phyloP scores from a whole-genome alignment of 2,329 filamentous ascomycete species.

The Ceratocystis destructans region DNA sequence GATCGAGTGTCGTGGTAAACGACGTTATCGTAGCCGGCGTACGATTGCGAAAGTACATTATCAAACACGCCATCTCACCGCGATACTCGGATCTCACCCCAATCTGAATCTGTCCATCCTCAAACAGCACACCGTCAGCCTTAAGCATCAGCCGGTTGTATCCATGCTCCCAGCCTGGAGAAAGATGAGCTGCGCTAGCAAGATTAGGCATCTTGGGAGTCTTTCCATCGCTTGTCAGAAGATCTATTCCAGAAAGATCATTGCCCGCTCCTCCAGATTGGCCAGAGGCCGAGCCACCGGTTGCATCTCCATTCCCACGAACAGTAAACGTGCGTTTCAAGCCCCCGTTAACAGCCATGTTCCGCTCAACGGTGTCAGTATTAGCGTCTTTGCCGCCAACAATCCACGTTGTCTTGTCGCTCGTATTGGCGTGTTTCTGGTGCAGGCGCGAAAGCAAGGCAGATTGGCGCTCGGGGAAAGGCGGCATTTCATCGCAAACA shows the following conservation, averaged over 20 bases:
- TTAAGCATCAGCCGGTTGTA: conserved; percentile 70
- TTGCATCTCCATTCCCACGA: conserved; percentile 36
- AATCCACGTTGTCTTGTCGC: conserved; percentile 93
- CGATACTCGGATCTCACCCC: conserved; percentile 89
- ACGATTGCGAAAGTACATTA: conserved; percentile 93
- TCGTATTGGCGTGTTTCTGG: conserved; percentile 84
- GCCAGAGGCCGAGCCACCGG: conserved; percentile 25
- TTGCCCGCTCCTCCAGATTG: conserved; percentile 28
- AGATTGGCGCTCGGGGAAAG: conserved; percentile 88
- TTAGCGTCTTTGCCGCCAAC: conserved; percentile 96
- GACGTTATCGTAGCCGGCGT: conserved; percentile 71
- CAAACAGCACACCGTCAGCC: conserved; percentile 79
- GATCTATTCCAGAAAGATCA: conserved; percentile 68
- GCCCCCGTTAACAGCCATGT: conserved; percentile 64
- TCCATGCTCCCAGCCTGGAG: conserved; percentile 85
- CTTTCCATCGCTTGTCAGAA: conserved; percentile 49
- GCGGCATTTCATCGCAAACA: conserved; percentile 96
- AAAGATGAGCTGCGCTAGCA: conserved; percentile 81
- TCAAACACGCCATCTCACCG: conserved; percentile 86
- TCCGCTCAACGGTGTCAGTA: conserved; percentile 62
- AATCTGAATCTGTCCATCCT: conserved; percentile 87
- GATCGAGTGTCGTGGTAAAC: conserved; percentile 86
- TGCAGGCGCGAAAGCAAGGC: conserved; percentile 83
- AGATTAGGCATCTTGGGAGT: conserved; percentile 61
- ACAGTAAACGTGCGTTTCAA: conserved; percentile 75